Evolutionary conservation across 306 rosid genomes (phyloP), one percentile per base, ranked within the genome.

Genomic region (Begonia fuchsioides): DNA sequence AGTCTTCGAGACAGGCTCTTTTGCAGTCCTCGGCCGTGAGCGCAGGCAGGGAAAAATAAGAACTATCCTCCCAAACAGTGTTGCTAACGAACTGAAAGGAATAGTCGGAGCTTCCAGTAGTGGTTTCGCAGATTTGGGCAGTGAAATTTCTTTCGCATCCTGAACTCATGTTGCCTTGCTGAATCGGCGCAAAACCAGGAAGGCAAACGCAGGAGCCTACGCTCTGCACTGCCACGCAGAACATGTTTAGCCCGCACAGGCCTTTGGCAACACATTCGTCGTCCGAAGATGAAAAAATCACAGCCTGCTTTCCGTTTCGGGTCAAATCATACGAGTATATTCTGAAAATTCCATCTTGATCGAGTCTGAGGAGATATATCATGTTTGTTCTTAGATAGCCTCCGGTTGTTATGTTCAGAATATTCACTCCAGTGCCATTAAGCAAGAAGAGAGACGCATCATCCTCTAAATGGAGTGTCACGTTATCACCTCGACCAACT

Each of bases 341-440:
- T 11, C 52, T 32, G 35, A 47, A 66, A 6, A 65, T 52, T 7
- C 70, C 70, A 58, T 65, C 70, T 2, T 15, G 7, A 51, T 65
- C 70, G 17, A 65, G 13, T 41, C 50, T 57, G 59, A 52, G 12
- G 7, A 57, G 51, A 38, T 38, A 52, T 17, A 43, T 11, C 2
- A 10, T 26, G 9, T 35, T 46, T 10, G n/a, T 16, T 38, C 35
- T n/a, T 3, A 19, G 53, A 56, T 46, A 13, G 35, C 56, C 50
- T 12, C 48, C 57, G 0, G 10, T 10, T 1, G 57, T 52, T 13
- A 68, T 11, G 38, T 62, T 62, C 32, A 0, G 1, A 5, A 62
- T 12, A 9, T 1, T 41, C 10, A 32, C 1, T 18, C 32, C 41
- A 10, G 11, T 53, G 13, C 5, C 1, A 15, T 68, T 56, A 49